Conservation (phyloP, 2,329 filamentous ascomycete genomes). For the Neophaeococcomyces aloes region DNA sequence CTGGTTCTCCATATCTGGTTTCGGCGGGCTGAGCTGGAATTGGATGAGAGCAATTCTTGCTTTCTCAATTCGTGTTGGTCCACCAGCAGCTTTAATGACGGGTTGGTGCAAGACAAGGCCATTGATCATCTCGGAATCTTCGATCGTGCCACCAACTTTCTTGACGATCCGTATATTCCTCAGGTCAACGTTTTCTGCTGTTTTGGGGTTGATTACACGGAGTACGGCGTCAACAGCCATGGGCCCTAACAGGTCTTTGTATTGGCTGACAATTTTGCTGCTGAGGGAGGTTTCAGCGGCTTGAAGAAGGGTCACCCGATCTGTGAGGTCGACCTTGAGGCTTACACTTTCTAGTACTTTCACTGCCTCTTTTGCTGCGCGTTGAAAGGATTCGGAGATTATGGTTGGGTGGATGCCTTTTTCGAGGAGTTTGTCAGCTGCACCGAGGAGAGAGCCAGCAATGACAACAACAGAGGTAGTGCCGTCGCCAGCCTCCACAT, state of each 20-base stretch:
- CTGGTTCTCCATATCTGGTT: slow-evolving; percentile 99
- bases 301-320: slow-evolving; percentile 84
- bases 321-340: slow-evolving; percentile 77
- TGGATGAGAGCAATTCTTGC: slow-evolving; percentile 93
- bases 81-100: slow-evolving; percentile 86
- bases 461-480: slow-evolving; percentile 98
- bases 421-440: slow-evolving; percentile 76
- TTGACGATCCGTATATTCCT: slow-evolving; percentile 95
- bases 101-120: slow-evolving; percentile 85
- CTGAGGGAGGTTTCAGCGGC: slow-evolving; percentile 94
- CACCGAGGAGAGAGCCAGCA: slow-evolving; percentile 85
- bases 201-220: slow-evolving; percentile 91
- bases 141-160: slow-evolving; percentile 95
- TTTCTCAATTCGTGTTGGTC: slow-evolving; percentile 90
- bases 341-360: slow-evolving; percentile 91
- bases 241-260: slow-evolving; percentile 86
- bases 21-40: slow-evolving; percentile 95
- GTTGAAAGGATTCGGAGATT: slow-evolving; percentile 95
- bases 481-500: slow-evolving; percentile 96
- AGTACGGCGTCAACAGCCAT: slow-evolving; percentile 97
- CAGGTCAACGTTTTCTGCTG: slow-evolving; percentile 89
- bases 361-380: slow-evolving; percentile 81
- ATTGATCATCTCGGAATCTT: slow-evolving; percentile 95
- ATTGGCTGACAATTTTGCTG: slow-evolving; percentile 97
- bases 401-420: slow-evolving; percentile 97